These are phyloP conservation scores for Alternaria sp. DNA, from an alignment of 2,329 filamentous ascomycete species.

Conservation along the genomic window DNA sequence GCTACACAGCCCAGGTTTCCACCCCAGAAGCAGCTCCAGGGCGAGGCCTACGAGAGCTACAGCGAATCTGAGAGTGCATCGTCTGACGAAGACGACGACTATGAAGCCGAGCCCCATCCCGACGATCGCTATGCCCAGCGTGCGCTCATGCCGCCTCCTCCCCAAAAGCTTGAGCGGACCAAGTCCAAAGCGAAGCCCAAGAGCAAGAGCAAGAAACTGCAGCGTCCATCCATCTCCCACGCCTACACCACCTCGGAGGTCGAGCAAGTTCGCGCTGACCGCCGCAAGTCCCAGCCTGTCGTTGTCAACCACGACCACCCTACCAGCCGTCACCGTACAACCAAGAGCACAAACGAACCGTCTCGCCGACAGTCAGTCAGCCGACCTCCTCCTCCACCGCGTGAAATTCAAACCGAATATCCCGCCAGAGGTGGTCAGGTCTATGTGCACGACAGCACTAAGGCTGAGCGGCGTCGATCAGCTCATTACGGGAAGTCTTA, in stretches of 20 bases:
- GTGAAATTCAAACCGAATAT: conserved; percentile 45
- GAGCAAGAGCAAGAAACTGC: conserved; percentile 3
- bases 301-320: conserved; percentile 25
- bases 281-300: conserved; percentile 27
- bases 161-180: conserved; percentile 25
- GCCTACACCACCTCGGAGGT: conserved; percentile 37
- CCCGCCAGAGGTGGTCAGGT: conserved; percentile 36
- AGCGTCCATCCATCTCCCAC: conserved; percentile 38
- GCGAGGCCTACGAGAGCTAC: conserved; percentile 22
- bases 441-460: conserved; percentile 37
- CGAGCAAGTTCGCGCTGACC: conserved; percentile 17
- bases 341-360: conserved; percentile 30
- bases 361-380: conserved; percentile 34
- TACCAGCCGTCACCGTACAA: conserved; percentile 18
- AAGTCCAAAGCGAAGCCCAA: conserved; percentile 17
- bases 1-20: conserved; percentile 15
- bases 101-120: conserved; percentile 10
- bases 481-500: conserved; percentile 37
- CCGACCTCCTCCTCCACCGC: conserved; percentile 47
- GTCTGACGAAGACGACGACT: conserved; percentile 24
- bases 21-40: conserved; percentile 18
- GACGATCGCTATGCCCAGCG: conserved; percentile 16
- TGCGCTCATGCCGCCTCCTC: conserved; percentile 40
- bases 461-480: conserved; percentile 37
- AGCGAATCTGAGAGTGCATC: conserved; percentile 25